Conservation (phyloP, 352 stramenopile species). For the Globisporangium yorkense region DNA sequence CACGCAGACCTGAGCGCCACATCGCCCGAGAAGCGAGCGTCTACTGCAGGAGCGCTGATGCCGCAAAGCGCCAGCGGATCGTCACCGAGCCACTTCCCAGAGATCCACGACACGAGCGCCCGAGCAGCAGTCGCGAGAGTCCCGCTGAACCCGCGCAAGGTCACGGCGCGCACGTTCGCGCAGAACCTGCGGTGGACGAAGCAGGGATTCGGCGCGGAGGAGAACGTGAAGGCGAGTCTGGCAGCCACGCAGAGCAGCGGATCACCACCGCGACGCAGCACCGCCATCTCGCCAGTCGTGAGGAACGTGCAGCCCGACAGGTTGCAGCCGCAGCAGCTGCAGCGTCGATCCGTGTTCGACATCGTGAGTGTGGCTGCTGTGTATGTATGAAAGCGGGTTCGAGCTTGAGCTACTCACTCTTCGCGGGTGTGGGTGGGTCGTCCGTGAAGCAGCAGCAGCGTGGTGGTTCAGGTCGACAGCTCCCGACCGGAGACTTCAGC, state of each 20-base stretch:
- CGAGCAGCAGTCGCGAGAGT: background rate
- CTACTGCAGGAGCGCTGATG: background rate
- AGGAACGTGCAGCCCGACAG: conserved; percentile 7
- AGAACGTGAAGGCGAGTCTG: conserved; percentile 4
- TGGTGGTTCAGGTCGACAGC: conserved; percentile 10
- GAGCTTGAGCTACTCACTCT: background rate
- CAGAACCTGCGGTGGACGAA: conserved; percentile 50
- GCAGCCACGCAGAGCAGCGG: conserved; percentile 3
- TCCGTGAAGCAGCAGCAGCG: conserved; percentile 13
- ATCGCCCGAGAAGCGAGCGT: background rate
- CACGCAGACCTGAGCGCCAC: background rate
- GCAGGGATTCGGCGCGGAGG: conserved; percentile 23
- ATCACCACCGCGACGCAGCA: conserved; percentile 3
- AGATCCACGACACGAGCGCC: conserved; percentile 29
- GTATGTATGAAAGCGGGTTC: too few relatives aligned
- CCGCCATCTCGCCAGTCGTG: conserved; percentile 8
- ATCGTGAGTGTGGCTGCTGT: conserved; percentile 6
- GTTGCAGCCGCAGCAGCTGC: conserved; percentile 4
- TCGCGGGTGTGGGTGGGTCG: background rate
- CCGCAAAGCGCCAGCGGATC: background rate
- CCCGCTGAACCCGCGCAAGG: conserved; percentile 22
- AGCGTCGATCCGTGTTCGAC: conserved; percentile 13
- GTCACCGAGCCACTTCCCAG: conserved; percentile 35
- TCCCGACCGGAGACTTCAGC: conserved; percentile 16
- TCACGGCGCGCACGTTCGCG: conserved; percentile 27